phyloP scores from a whole-genome alignment of 129 eudicot genomes.

The Chrysanthemum makinoi region DNA sequence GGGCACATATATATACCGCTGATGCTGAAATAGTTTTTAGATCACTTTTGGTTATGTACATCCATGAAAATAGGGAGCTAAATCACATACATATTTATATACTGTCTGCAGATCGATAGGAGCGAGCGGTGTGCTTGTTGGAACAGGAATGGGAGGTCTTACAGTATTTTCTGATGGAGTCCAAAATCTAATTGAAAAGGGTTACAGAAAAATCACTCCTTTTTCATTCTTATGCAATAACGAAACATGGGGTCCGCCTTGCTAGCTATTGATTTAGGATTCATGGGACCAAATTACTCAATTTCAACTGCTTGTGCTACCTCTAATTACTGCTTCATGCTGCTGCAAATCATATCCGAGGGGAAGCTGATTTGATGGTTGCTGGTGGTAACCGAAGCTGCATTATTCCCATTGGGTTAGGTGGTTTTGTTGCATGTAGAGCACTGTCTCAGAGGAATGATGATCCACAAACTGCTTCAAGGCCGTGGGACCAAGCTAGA shows the following conservation, averaged over 20 bases:
- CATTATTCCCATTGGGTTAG: slow-evolving; percentile 91
- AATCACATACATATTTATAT: neutral
- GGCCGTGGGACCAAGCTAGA: slow-evolving; percentile 97
- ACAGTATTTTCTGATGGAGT: slow-evolving; percentile 89
- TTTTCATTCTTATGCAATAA: slow-evolving; percentile 96
- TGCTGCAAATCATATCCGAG: slow-evolving; percentile 98
- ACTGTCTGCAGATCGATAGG: slow-evolving; percentile 63
- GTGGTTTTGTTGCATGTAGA: slow-evolving; percentile 98
- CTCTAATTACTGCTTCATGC: slow-evolving; percentile 93
- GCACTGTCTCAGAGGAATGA: slow-evolving; percentile 99
- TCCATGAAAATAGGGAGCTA: too few species aligned
- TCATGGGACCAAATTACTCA: slow-evolving; percentile 98
- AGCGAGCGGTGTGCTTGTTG: slow-evolving; percentile 96
- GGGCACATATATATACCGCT: too few species aligned
- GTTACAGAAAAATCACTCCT: slow-evolving; percentile 87
- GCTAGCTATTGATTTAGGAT: slow-evolving; percentile 88
- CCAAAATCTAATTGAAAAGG: slow-evolving; percentile 76
- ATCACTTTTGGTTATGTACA: too few species aligned
- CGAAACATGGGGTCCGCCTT: slow-evolving; percentile 98
- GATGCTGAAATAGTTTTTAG: too few species aligned
- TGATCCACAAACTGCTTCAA: slow-evolving; percentile 91
- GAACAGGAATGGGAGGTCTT: slow-evolving; percentile 99
- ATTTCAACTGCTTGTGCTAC: slow-evolving; percentile 99
- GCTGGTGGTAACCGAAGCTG: slow-evolving; percentile 99
- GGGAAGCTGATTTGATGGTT: slow-evolving; percentile 99